phyloP scores from a whole-genome alignment of 768 basidiomycete species.

The Arthromyces matolae region DNA sequence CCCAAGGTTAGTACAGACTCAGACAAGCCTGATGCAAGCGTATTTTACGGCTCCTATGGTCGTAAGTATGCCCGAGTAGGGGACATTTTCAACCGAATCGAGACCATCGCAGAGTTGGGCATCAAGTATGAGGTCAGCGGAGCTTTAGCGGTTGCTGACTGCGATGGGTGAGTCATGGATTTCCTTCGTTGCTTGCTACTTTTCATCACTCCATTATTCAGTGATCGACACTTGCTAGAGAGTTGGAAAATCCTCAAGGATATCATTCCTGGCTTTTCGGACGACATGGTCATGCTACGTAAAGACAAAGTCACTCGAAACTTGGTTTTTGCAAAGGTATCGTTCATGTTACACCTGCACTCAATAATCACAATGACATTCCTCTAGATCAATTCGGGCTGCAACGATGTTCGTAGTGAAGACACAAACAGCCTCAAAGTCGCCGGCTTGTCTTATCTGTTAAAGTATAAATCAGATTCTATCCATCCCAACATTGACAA shows the following conservation, averaged over 20 bases:
- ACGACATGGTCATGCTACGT: not conserved
- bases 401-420: conserved; percentile 4
- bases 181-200: not conserved
- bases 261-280: not conserved
- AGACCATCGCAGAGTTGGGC: not conserved
- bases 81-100: not conserved
- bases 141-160: not conserved
- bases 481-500: not conserved
- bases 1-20: too few species aligned
- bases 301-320: not conserved
- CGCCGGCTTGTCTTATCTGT: conserved; percentile 5
- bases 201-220: not conserved
- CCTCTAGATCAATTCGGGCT: conserved; percentile 1
- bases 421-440: conserved; percentile 9
- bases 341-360: not conserved
- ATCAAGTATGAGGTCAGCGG: not conserved
- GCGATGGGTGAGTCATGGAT: not conserved
- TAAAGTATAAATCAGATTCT: not conserved
- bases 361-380: too few species aligned
- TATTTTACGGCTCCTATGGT: not conserved
- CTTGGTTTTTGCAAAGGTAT: not conserved
- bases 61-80: not conserved
- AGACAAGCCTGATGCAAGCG: too few species aligned
- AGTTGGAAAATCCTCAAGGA: conserved; percentile 1
- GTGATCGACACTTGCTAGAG: not conserved